Conservation (phyloP, 805 yeast species). For the Isabelozyma pseudorhagii region DNA sequence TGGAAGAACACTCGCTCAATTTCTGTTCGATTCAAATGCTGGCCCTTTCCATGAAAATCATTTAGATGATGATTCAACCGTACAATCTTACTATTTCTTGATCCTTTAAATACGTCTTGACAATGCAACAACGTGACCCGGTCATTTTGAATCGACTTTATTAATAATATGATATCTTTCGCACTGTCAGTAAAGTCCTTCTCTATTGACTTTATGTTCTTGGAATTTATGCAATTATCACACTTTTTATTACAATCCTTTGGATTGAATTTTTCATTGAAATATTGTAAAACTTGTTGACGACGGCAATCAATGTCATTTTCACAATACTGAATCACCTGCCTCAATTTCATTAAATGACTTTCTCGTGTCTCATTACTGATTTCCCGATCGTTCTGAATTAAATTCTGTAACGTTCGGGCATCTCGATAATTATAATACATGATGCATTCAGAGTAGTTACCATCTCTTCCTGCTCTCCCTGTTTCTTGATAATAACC, state of each 20-base stretch:
- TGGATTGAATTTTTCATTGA: constrained; percentile 77
- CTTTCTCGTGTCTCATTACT: constrained; percentile 64
- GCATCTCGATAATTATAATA: constrained; percentile 82
- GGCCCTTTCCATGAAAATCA: constrained; percentile 71
- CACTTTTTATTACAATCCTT: constrained; percentile 67
- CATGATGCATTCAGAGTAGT: constrained; percentile 75
- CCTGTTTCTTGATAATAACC: constrained; percentile 99
- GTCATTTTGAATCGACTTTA: constrained; percentile 50
- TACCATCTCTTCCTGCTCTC: constrained; percentile 96
- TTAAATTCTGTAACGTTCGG: constrained; percentile 68
- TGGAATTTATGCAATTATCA: constrained; percentile 69
- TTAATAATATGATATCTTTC: constrained; percentile 54
- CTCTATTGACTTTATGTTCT: constrained; percentile 37
- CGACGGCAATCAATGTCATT: constrained; percentile 88
- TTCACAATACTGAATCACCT: constrained; percentile 89
- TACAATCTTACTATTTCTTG: constrained; percentile 57
- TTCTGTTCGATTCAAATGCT: constrained; percentile 57
- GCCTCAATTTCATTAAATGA: constrained; percentile 71
- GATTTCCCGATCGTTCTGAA: constrained; percentile 70
- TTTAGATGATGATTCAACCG: constrained; percentile 58
- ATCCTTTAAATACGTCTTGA: constrained; percentile 80
- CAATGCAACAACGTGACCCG: constrained; percentile 76
- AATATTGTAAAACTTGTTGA: constrained; percentile 83
- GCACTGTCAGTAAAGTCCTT: constrained; percentile 72
- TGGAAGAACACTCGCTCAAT: constrained; percentile 82